phyloP scores from a whole-genome alignment of 495 filamentous ascomycete genomes.

The Bacidia gigantensis region DNA sequence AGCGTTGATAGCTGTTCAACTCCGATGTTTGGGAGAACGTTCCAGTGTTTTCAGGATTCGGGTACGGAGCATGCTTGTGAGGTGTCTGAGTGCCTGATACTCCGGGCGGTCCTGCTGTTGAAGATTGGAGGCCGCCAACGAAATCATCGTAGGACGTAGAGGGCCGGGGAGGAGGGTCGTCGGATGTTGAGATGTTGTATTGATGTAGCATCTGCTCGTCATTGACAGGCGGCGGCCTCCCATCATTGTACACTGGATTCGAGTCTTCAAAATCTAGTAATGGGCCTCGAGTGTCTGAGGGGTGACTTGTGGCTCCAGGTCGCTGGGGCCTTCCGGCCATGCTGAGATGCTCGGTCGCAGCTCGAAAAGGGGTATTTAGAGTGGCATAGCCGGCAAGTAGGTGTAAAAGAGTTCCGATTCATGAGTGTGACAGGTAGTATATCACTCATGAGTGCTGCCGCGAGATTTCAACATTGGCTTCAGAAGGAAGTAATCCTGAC shows the following conservation, averaged over 20 bases:
- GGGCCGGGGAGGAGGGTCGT: conserved; percentile 51
- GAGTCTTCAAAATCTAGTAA: conserved; percentile 64
- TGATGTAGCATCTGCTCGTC: conserved; percentile 63
- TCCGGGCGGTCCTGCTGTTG: conserved; percentile 36
- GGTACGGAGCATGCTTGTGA: conserved; percentile 33
- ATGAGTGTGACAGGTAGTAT: background rate
- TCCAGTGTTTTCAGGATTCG: conserved; percentile 27
- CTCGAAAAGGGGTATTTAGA: background rate
- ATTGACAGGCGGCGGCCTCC: conserved; percentile 55
- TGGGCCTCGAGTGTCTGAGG: conserved; percentile 49
- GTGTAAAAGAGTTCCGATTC: background rate
- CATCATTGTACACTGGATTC: conserved; percentile 55
- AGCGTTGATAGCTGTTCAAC: conserved; percentile 74
- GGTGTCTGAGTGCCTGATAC: conserved; percentile 27
- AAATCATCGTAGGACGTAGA: conserved; percentile 94
- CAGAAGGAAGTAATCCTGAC: background rate
- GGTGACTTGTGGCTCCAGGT: conserved; percentile 41
- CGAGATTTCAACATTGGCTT: background rate
- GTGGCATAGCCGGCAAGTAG: background rate
- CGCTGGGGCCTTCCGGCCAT: conserved; percentile 56
- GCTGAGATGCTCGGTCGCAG: conserved; percentile 2
- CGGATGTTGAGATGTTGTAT: conserved; percentile 53
- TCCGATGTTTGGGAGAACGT: conserved; percentile 77
- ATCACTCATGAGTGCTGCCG: background rate
- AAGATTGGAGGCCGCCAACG: conserved; percentile 48